Base-by-base conservation (phyloP, 129 eudicot genomes). In the Helichrysum umbraculigerum region DNA sequence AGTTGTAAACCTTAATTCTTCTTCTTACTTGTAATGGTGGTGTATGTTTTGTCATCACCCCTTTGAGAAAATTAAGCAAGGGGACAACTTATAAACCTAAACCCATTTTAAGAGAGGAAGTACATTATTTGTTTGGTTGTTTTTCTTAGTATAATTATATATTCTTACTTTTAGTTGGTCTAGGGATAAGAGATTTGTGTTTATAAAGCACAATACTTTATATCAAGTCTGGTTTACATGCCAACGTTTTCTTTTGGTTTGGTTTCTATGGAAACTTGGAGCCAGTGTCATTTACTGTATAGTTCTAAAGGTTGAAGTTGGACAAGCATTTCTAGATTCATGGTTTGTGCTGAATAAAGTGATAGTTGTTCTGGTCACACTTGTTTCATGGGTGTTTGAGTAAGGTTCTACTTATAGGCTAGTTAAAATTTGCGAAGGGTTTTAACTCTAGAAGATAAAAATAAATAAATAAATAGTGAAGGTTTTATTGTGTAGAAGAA, bases 1-100 rank as follows among this genome's bases (percentile, higher is more conserved):
- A 56, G 93, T 94, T 73, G 86, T 94, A 59, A 94, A 87, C 84
- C 96, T 89, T 6, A 89, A 81, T 47, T 59, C 96, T 50, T 59
- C 96, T 51, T 66, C 90, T 35, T 82, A 85, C 68, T 75, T 67
- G 81, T 90, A 51, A 86, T 81, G 81, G 71, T 9, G 64, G 79
- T 59, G 25, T 39, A 56, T 72, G 79, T 78, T 64, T 20, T 52
- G 32, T 75, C 25, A 41, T 71, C 78, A 64, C 12, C 74, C 74
- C 81, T 21, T 76, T 64, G 75, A 68, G 66, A 59, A 52, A 21
- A 29, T 56, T 58, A 21, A 68, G 72, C 32, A 21, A 35, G 66
- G 65, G 66, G 51, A 60, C 57, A 60, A 73, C 41, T 61, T 62
- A 33, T 62, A 50, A 69, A 32, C 70, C 54, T 17, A 68, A 22